phyloP scores from a whole-genome alignment of 2,329 filamentous ascomycete species.

The Monilinia fructigena region DNA sequence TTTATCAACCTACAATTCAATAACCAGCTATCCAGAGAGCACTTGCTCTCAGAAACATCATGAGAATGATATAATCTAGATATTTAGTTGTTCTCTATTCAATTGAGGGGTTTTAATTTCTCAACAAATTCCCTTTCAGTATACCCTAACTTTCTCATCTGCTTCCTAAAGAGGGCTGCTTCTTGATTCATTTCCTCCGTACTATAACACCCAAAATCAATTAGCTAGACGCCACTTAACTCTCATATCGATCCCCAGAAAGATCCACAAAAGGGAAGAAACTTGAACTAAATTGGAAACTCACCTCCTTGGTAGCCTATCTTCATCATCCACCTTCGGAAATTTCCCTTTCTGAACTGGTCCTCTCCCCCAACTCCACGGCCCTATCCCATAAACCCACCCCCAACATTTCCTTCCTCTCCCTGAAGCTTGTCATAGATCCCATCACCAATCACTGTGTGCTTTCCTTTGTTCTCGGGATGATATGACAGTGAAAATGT shows the following conservation, averaged over 20 bases:
- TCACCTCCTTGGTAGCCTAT: constrained; percentile 57
- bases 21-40: background rate
- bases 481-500: constrained; percentile 91
- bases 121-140: background rate
- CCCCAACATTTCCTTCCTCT: constrained; percentile 80
- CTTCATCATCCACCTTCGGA: constrained; percentile 68
- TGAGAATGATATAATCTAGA: background rate
- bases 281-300: background rate
- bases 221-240: background rate
- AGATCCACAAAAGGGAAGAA: no score
- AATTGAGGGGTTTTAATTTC: background rate
- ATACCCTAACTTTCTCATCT: constrained; percentile 31
- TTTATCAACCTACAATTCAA: no score
- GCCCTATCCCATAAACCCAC: constrained; percentile 67
- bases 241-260: background rate
- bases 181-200: constrained; percentile 78
- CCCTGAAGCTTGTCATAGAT: constrained; percentile 82
- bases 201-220: constrained; percentile 34
- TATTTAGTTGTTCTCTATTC: background rate
- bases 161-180: constrained; percentile 50
- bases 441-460: constrained; percentile 57
- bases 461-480: constrained; percentile 64
- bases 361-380: constrained; percentile 52
- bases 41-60: background rate
- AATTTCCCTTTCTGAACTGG: constrained; percentile 58